phyloP scores from a whole-genome alignment of 371 early-diverging fungal species.

The Saksenaea oblongispora region DNA sequence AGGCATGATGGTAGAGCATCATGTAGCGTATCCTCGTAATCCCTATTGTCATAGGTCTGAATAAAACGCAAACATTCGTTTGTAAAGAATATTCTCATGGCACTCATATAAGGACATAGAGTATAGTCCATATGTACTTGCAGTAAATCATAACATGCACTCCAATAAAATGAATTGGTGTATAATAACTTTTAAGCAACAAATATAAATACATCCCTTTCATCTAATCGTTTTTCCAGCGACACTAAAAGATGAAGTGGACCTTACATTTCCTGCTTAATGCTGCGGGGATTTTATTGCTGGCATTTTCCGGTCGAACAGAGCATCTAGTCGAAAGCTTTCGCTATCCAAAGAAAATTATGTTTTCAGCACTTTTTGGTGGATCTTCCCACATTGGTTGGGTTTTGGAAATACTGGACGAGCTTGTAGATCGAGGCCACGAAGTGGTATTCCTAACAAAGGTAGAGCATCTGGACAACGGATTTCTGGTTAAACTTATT shows the following conservation, averaged over 20 bases:
- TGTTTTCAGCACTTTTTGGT: slow-evolving; percentile 1
- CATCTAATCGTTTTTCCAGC: too few species aligned
- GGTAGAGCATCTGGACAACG: not conserved
- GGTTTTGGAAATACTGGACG: slow-evolving; percentile 7
- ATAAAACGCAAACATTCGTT: too few species aligned
- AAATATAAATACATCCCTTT: too few species aligned
- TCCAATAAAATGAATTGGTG: too few species aligned
- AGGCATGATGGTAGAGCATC: too few species aligned
- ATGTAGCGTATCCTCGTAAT: too few species aligned
- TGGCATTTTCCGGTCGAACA: not conserved
- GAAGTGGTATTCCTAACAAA: slow-evolving; percentile 6
- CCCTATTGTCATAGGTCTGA: too few species aligned
- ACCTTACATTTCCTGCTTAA: not conserved
- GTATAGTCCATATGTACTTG: too few species aligned
- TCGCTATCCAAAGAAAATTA: slow-evolving; percentile 8
- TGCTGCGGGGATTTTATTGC: not conserved
- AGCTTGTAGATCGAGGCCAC: slow-evolving; percentile 11
- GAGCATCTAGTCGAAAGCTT: not conserved
- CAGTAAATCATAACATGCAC: too few species aligned
- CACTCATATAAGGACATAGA: too few species aligned
- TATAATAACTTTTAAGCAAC: too few species aligned
- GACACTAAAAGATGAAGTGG: not conserved
- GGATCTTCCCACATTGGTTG: slow-evolving; percentile 14
- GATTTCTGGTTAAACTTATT: not conserved
- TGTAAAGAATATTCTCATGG: too few species aligned